Conservation (phyloP, 306 rosid species). For the Prunus davidiana region DNA sequence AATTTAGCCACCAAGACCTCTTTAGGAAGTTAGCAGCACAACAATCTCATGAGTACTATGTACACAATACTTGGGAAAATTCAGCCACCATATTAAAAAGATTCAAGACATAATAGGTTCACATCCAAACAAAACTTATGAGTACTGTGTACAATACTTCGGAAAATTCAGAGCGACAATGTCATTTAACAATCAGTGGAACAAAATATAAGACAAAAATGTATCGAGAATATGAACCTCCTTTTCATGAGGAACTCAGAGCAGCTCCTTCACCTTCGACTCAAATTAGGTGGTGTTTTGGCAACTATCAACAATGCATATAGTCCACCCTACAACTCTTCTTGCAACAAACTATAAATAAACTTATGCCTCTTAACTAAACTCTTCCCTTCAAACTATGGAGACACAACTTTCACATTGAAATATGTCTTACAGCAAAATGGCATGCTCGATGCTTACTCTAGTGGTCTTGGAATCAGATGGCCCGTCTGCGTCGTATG, state of each 20-base stretch:
- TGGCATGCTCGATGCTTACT: too few relatives aligned
- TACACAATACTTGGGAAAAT: too few relatives aligned
- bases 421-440: constrained; percentile 66
- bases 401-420: constrained; percentile 65
- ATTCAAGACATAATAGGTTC: constrained; percentile 13
- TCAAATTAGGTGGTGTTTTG: constrained; percentile 63
- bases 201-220: background rate
- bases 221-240: constrained; percentile 25
- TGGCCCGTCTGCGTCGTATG: too few relatives aligned
- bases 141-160: constrained; percentile 10
- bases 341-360: constrained; percentile 62
- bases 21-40: background rate
- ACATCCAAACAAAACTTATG: constrained; percentile 13
- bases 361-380: constrained; percentile 83
- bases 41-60: background rate
- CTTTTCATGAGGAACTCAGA: background rate
- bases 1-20: too few relatives aligned
- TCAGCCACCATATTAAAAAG: background rate
- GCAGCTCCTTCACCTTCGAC: constrained; percentile 28
- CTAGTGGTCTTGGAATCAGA: too few relatives aligned
- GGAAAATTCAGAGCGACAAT: background rate
- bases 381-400: constrained; percentile 81
- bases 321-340: constrained; percentile 71
- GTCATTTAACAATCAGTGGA: background rate
- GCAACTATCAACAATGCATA: constrained; percentile 82